phyloP scores from a whole-genome alignment of 163 green algal genomes.

The Volvox carteri region DNA sequence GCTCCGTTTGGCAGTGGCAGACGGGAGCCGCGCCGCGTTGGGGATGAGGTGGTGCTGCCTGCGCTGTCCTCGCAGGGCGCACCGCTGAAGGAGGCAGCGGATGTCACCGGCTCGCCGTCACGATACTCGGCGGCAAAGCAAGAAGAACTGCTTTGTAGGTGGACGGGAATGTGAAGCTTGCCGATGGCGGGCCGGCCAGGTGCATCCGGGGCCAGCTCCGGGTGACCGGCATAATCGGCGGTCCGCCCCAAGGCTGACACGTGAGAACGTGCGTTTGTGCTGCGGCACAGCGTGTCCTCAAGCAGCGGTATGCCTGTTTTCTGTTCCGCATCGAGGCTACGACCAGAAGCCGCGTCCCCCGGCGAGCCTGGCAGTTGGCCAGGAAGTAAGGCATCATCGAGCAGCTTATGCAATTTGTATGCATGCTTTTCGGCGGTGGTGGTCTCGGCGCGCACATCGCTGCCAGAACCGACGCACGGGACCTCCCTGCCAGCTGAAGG shows the following conservation, averaged over 20 bases:
- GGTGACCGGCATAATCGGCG: too few species aligned
- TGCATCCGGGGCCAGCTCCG: too few species aligned
- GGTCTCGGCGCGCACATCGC: background rate
- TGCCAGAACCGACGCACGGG: background rate
- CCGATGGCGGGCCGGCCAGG: background rate
- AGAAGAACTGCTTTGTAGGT: background rate
- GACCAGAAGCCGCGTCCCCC: background rate
- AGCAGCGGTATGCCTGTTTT: conserved; percentile 24
- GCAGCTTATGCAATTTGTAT: background rate
- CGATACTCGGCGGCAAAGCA: conserved; percentile 21
- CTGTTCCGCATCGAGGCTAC: background rate
- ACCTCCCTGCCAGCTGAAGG: background rate
- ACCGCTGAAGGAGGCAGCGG: background rate
- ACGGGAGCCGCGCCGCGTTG: background rate
- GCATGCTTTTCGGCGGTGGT: background rate
- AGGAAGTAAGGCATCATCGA: conserved; percentile 10
- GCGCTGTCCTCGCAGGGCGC: too few species aligned
- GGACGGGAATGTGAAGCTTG: background rate
- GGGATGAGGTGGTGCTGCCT: background rate
- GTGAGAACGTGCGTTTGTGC: background rate
- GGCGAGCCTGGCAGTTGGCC: conserved; percentile 31
- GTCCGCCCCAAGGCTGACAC: background rate
- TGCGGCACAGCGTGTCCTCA: conserved; percentile 15
- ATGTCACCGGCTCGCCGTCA: background rate
- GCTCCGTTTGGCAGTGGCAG: too few species aligned